A percentile compares a stretch with the other conserved stretches of the same genome.
These are phyloP conservation scores for Hemisphaericaspora xylanilytica DNA, from an alignment of 1,139 yeast species.

Conservation along the genomic window DNA sequence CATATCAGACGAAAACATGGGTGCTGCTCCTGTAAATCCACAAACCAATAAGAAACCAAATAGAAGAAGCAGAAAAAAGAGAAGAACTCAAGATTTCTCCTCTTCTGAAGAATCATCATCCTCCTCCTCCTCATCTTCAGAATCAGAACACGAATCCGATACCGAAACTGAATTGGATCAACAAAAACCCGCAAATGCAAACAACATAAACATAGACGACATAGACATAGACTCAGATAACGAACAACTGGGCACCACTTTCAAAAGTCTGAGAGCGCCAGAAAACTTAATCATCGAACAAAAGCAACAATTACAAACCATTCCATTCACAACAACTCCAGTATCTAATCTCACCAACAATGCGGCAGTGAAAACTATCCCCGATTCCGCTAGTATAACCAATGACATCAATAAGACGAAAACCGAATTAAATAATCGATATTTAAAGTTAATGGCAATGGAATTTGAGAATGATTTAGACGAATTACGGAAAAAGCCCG, in stretches of 20 bases:
- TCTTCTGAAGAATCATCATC: slow-evolving; percentile 49
- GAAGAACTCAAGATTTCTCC: slow-evolving; percentile 68
- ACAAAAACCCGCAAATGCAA: slow-evolving; percentile 2
- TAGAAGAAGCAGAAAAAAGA: slow-evolving; percentile 63
- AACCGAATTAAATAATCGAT: slow-evolving; percentile 49
- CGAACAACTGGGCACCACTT: slow-evolving; percentile 22
- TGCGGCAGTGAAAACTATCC: slow-evolving; percentile 16
- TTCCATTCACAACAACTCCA: slow-evolving; percentile 28
- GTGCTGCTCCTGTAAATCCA: slow-evolving; percentile 2
- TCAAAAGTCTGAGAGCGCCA: slow-evolving; percentile 10
- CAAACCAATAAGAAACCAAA: slow-evolving; percentile 9
- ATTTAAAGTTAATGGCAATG: slow-evolving; percentile 54
- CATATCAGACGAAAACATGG: too few relatives aligned
- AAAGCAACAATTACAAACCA: slow-evolving; percentile 23
- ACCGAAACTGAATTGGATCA: slow-evolving; percentile 2
- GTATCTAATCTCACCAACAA: slow-evolving; percentile 19
- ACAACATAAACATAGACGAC: slow-evolving; percentile 34
- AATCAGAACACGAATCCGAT: slow-evolving; percentile 12
- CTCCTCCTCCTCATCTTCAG: slow-evolving; percentile 22
- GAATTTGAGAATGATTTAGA: slow-evolving; percentile 65
- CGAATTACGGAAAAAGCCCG: slow-evolving; percentile 61
- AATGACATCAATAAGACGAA: slow-evolving; percentile 28
- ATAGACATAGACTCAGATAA: slow-evolving; percentile 39
- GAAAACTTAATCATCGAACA: slow-evolving; percentile 22
- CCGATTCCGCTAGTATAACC: slow-evolving; percentile 22